Evolutionary conservation across 2,329 filamentous ascomycete species (phyloP), one percentile per base, ranked within the genome.

Genomic region (Thermoascus crustaceus): DNA sequence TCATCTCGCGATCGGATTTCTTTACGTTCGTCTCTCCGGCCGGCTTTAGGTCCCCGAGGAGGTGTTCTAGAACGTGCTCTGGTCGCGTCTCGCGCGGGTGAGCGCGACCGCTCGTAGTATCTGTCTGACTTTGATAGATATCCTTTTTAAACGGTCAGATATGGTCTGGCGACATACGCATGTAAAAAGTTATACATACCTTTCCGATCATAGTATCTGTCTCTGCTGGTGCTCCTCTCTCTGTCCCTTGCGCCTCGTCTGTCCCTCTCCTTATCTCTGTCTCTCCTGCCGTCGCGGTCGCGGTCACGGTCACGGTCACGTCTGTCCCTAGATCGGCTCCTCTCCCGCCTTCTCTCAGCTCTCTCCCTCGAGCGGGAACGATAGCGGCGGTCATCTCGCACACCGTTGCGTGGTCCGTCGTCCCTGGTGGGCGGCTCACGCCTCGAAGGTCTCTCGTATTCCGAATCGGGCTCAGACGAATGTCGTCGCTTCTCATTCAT

Each of bases 271-370:
- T 50, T 50, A 35, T 55, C 54, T 31, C 57, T 46, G 8, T 58
- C 52, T 26, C 50, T 59, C 40, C 54, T 49, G 30, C 46, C 39
- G 39, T 60, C 53, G 35, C 56, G 49, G 20, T 39, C 35, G 33
- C 49, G 42, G 21, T 42, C 46, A 29, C 46, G 36, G 31, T 61
- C 60, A 7, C 55, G 50, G 31, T 51, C 52, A 9, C 44, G 52
- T 37, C 59, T 54, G 37, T 67, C 64, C 41, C 59, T 55, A 23
- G 66, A 69, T 46, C 61, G 56, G 48, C 63, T 68, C 37, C 61
- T 53, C 25, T 68, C 61, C 41, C 57, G 52, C 35, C 63, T 54
- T 45, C 58, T 61, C 19, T 64, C 60, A 18, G 52, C 53, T 16
- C 54, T 50, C 30, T 65, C 60, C 48, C 57, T 51, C 20, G 60